These are phyloP conservation scores for Rhizopogon salebrosus DNA, from an alignment of 768 basidiomycete species.

Conservation along the genomic window DNA sequence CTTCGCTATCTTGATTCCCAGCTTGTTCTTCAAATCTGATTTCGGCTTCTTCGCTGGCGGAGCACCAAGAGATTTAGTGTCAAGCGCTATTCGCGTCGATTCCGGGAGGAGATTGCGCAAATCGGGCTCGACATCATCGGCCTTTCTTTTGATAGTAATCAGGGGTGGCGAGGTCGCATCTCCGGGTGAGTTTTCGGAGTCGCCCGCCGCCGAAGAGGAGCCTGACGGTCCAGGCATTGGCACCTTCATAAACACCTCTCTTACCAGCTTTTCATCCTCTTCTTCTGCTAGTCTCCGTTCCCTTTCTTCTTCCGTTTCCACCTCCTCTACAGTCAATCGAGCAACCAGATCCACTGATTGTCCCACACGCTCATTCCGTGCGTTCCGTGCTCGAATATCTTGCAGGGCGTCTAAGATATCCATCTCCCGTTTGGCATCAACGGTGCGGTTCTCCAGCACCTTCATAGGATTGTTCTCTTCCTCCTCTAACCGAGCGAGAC, in stretches of 20 bases:
- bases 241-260: constrained; percentile 80
- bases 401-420: constrained; percentile 94
- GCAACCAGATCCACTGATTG: constrained; percentile 66
- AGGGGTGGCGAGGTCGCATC: constrained; percentile 20
- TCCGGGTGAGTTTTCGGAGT: constrained; percentile 15
- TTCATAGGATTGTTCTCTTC: constrained; percentile 99
- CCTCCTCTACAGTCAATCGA: constrained; percentile 57
- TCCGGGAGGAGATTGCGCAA: constrained; percentile 66
- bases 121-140: constrained; percentile 71
- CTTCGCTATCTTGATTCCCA: constrained; percentile 77
- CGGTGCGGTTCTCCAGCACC: constrained; percentile 85
- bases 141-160: constrained; percentile 84
- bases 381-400: constrained; percentile 83
- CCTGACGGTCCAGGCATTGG: constrained; percentile 27
- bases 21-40: constrained; percentile 49
- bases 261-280: constrained; percentile 89
- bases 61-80: constrained; percentile 37
- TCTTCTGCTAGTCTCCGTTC: constrained; percentile 71
- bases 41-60: constrained; percentile 58
- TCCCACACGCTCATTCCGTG: constrained; percentile 83
- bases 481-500: constrained; percentile 79
- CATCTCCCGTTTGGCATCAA: constrained; percentile 96
- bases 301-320: constrained; percentile 74
- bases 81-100: constrained; percentile 54
- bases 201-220: constrained; percentile 21